Evolutionary conservation across 2,329 filamentous ascomycete species (phyloP), one percentile per base, ranked within the genome.

Genomic region (Colletotrichum simmondsii): DNA sequence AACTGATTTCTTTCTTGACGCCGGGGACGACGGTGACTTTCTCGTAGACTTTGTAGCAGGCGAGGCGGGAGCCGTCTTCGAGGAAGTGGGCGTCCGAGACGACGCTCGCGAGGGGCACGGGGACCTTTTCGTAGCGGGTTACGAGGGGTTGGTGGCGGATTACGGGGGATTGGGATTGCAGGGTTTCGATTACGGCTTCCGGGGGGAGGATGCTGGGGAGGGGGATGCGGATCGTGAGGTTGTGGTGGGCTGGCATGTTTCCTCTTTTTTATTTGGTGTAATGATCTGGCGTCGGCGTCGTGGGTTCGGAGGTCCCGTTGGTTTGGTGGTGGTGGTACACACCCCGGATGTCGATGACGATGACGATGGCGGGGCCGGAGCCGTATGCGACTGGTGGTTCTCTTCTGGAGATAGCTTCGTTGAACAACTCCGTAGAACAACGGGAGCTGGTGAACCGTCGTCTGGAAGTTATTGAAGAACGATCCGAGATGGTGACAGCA

Each of bases 81-180:
- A 75, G 77, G 77, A 87, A 87, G 77, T 85, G 86, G 53, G 82
- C 78, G 77, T 87, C 85, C 70, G 79, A 77, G 61, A 79, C 80
- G 56, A 84, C 78, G 68, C 80, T 79, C 22, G 76, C 74, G 32
- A 81, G 75, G n/a, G 78, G 74, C 28, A 82, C 76, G 54, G 80
- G 73, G 12, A 82, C 80, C 49, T 81, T 80, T 57, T 81, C 79
- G 75, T 78, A 86, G 42, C 78, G 77, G 5, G 77, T 80, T 37
- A 84, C 78, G 49, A 83, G 77, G 72, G 79, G 80, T 32, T 85
- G 83, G 74, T 85, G 82, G 74, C 75, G 78, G 76, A 87, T 85
- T 72, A 87, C 81, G 42, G 85, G 81, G 52, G 79, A 78, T 74
- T 83, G 82, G 61, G 81, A 78, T 53, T 86, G 84, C 3, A 87